These are phyloP conservation scores for Fusarium pilosicola DNA, from an alignment of 2,329 filamentous ascomycete species.

Conservation along the genomic window DNA sequence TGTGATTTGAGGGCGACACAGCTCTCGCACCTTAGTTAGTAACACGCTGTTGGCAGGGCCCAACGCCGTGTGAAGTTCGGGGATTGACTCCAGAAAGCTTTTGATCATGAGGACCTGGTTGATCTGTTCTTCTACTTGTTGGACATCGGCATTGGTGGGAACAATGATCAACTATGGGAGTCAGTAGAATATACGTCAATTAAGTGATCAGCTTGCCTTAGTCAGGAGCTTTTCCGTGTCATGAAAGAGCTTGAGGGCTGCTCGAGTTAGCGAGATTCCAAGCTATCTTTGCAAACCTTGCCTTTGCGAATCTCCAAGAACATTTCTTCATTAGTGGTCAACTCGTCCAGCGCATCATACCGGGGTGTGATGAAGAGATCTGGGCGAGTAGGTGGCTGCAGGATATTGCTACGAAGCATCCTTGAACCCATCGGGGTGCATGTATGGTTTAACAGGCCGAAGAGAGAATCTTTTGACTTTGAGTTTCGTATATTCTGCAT, in stretches of 20 bases:
- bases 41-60: conserved; percentile 70
- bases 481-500: conserved; percentile 84
- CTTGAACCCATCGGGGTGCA: conserved; percentile 88
- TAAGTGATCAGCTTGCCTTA: conserved; percentile 59
- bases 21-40: conserved; percentile 72
- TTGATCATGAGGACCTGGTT: conserved; percentile 91
- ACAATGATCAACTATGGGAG: conserved; percentile 76
- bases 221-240: conserved; percentile 86
- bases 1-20: conserved; percentile 73
- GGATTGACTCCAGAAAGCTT: conserved; percentile 76
- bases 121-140: conserved; percentile 80
- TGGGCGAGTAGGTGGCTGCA: conserved; percentile 84
- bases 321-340: conserved; percentile 84
- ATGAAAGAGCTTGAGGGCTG: conserved; percentile 76
- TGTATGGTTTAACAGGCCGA: conserved; percentile 86
- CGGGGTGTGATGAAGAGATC: conserved; percentile 73
- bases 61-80: conserved; percentile 74
- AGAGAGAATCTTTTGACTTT: conserved; percentile 84
- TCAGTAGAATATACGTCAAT: not conserved
- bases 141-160: conserved; percentile 71
- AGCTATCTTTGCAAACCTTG: conserved; percentile 43
- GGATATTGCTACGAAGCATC: conserved; percentile 82
- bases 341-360: conserved; percentile 85
- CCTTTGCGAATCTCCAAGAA: conserved; percentile 80
- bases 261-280: not conserved